Evolutionary conservation across 306 rosid species (phyloP), one percentile per base, ranked within the genome.

Genomic region (Hippophae gyantsensis): DNA sequence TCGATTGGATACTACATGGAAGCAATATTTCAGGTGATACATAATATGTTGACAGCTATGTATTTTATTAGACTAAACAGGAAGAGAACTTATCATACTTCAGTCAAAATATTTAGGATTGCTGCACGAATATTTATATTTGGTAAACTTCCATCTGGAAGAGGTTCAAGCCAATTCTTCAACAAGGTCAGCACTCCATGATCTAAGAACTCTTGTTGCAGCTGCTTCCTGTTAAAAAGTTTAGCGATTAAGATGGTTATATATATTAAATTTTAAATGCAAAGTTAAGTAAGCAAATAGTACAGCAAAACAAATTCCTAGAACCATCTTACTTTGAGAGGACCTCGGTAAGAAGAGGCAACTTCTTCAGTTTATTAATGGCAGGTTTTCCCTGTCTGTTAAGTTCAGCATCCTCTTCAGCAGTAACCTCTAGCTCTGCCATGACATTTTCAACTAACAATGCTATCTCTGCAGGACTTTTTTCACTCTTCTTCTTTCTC

Each of bases 351-450:
- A 90, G 90, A 72, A 87, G 95, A 65, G 83, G 79, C 73, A 90
- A 72, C 69, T 90, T 90, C 66, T 85, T 90, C 52, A 90, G 86
- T 76, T 90, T 87, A 79, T 85, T 90, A 59, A 87, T 75, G 27
- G 97, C 97, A 54, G 97, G 97, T 66, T 87, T 84, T 26, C 79
- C 86, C 73, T 79, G 90, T 57, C 84, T 76, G 70, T 87, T 90
- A 61, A 90, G 83, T 1, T 87, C 97, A 10, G 89, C 95, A 72
- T 90, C 97, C 85, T 84, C 95, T 72, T 90, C 95, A 13, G 95
- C 94, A 25, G 95, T 90, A 70, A 87, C 89, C 80, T 90, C 97
- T 7, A 90, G 94, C 81, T 86, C 95, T 6, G 97, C 97, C 97
- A 90, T 90, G 74, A 90, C 87, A 58, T 82, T 90, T 78, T 90